Evolutionary conservation across 345 rosid species (phyloP).

Genomic region (Zanthoxylum bungeanum): DNA sequence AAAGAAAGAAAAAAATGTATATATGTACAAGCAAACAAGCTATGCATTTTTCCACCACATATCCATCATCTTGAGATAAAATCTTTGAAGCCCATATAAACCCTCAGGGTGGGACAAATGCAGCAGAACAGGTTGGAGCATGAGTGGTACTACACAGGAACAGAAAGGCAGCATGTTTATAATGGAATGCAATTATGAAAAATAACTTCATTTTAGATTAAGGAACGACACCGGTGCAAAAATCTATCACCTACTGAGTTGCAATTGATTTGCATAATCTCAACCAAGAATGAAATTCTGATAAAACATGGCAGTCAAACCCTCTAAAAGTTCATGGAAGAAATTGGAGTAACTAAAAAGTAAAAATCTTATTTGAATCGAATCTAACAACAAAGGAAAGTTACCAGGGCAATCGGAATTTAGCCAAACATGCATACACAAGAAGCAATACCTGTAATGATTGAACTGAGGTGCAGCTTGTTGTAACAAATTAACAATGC

Average conservation of each 20-base stretch:
- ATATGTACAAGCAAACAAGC: neutral
- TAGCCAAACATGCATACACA: neutral
- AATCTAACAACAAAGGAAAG: neutral
- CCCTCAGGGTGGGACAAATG: neutral
- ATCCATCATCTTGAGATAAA: neutral
- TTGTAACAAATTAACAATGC: conserved; percentile 44
- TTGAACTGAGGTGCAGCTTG: conserved; percentile 60
- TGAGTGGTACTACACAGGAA: neutral
- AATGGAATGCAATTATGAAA: conserved; percentile 1
- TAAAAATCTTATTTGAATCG: neutral
- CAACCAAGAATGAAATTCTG: neutral
- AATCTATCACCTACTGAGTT: neutral
- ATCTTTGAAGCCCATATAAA: neutral
- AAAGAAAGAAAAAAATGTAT: neutral
- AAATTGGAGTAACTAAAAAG: neutral
- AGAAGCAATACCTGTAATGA: conserved; percentile 44
- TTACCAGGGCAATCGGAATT: neutral
- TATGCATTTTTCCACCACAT: neutral
- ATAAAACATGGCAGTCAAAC: neutral
- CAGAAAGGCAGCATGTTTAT: neutral
- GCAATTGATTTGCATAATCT: neutral
- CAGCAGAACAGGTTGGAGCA: neutral
- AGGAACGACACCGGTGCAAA: neutral
- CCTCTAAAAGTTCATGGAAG: neutral
- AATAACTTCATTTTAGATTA: neutral